A percentile compares a stretch with the other conserved stretches of the same genome.
These are phyloP conservation scores for Schoenoplectus tabernaemontani DNA, from an alignment of 202 grass and related monocot genomes.

Conservation along the genomic window DNA sequence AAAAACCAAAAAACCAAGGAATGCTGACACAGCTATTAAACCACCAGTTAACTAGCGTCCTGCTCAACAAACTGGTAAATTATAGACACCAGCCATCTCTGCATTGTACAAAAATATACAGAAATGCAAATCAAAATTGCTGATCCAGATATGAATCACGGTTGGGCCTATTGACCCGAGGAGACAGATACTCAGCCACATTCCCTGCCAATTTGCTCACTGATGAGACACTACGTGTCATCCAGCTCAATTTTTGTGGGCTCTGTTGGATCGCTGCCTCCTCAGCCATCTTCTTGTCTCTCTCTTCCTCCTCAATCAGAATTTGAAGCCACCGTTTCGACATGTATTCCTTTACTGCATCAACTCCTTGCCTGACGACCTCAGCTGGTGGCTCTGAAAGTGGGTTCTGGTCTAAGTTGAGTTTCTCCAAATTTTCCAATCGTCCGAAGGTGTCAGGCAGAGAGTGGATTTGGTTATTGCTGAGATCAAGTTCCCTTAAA, in stretches of 20 bases:
- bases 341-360: conserved; percentile 66
- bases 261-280: conserved; percentile 37
- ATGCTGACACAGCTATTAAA: neutral
- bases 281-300: conserved; percentile 36
- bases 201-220: conserved; percentile 48
- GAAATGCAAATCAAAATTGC: conserved; percentile 29
- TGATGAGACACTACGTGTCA: conserved; percentile 57
- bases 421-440: conserved; percentile 65
- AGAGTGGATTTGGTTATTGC: conserved; percentile 89
- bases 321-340: conserved; percentile 49
- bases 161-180: conserved; percentile 36
- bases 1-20: neutral
- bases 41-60: neutral
- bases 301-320: conserved; percentile 69
- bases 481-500: conserved; percentile 72
- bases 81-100: neutral
- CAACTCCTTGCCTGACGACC: conserved; percentile 45
- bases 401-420: conserved; percentile 85
- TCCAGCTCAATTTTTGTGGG: conserved; percentile 38
- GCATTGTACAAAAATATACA: conserved; percentile 7
- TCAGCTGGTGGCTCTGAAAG: conserved; percentile 48
- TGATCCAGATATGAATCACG: conserved; percentile 66
- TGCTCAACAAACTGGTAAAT: neutral
- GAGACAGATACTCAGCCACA: conserved; percentile 37
- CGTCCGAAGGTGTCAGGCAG: conserved; percentile 74